Base-by-base conservation (phyloP, 2,329 filamentous ascomycete genomes). In the Ophiocordyceps unilateralis region DNA sequence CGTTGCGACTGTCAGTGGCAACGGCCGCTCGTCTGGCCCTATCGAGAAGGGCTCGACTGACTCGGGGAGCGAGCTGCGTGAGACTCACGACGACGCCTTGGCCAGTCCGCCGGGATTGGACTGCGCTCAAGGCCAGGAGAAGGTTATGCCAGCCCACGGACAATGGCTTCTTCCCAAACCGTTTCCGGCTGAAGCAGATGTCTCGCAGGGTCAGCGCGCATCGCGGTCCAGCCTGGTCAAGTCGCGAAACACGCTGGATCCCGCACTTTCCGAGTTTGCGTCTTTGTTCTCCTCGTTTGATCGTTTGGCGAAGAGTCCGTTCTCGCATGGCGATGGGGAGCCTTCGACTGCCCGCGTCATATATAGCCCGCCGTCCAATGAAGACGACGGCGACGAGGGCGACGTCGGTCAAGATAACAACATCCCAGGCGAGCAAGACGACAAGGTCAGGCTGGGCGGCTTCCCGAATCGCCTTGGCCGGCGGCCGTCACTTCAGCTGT, bases 241-340 rank as follows among this genome's bases (percentile, higher is more conserved):
- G 22, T 23, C 47, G 30, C 41, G 38, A 21, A 49, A 42, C 37
- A 45, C 48, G 1, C 32, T 56, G 6, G 53, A 54, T 22, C 53
- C 53, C 21, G 45, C 47, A 1, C 40, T 55, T 19, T 48, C 52
- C 6, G 55, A 60, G 17, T 49, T 54, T 43, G 51, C 53, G n/a
- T 54, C 56, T 19, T 40, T 55, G 9, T 48, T 55, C n/a, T 51
- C 52, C 10, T 54, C 52, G 2, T 52, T 57, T 39, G 52, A 58
- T 21, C 51, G 46, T 3, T 45, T 56, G n/a, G 49, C 50, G 26
- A 53, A 47, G 10, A 48, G 52, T 1, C 47, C 52, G 12, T 48
- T 50, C 39, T 45, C 47, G 9, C 51, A 51, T 38, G 46, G 43
- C 5, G 44, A 46, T 11, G 50, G 51, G 12, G 48, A 48, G 17